Percentiles rank a stretch among this genome's conserved stretches.
Conservation (phyloP, 208 protist genomes). For the Leishmania amazonensis region DNA sequence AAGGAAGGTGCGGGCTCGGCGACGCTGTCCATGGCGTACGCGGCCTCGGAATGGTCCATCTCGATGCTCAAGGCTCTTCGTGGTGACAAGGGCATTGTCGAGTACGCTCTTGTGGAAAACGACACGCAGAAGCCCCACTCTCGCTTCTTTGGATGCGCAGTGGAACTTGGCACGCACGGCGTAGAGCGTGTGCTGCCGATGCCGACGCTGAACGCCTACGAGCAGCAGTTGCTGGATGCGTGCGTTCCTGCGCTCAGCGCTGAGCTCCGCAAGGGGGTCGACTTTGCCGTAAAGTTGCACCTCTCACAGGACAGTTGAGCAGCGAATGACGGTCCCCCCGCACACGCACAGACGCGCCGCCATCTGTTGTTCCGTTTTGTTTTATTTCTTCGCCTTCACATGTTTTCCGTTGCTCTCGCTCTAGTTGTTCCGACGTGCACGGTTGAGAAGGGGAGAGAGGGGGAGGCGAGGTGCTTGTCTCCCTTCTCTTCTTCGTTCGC, state of each 20-base stretch:
- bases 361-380: neutral
- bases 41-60: slow-evolving; percentile 66
- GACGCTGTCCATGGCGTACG: slow-evolving; percentile 66
- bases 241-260: slow-evolving; percentile 76
- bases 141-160: slow-evolving; percentile 80
- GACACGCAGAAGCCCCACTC: slow-evolving; percentile 44
- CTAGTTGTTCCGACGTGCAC: neutral
- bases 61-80: slow-evolving; percentile 70
- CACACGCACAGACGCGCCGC: too few relatives aligned
- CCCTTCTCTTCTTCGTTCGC: neutral
- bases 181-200: slow-evolving; percentile 70
- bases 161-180: slow-evolving; percentile 80
- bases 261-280: slow-evolving; percentile 77
- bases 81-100: slow-evolving; percentile 72
- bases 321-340: neutral
- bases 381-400: neutral
- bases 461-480: neutral
- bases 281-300: slow-evolving; percentile 42
- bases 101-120: slow-evolving; percentile 77
- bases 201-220: slow-evolving; percentile 60
- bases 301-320: slow-evolving; percentile 20
- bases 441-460: neutral
- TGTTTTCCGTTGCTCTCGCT: neutral
- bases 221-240: slow-evolving; percentile 68
- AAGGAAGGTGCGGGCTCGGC: slow-evolving; percentile 88